These are phyloP conservation scores for Chaetoceros muelleri DNA, from an alignment of 108 stramenopile species.

Conservation along the genomic window DNA sequence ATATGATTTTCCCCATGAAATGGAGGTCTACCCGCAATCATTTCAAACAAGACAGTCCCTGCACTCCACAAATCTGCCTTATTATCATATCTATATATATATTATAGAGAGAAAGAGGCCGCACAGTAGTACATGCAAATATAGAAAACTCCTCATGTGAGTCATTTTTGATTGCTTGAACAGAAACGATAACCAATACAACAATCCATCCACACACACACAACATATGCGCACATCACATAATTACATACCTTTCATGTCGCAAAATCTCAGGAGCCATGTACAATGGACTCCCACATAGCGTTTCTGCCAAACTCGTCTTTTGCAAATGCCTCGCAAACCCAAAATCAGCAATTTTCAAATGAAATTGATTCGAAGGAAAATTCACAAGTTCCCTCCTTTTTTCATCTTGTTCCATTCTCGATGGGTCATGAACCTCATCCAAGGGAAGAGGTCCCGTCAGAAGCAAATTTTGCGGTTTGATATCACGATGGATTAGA, in stretches of 20 bases:
- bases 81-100: constrained; percentile 73
- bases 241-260: constrained; percentile 41
- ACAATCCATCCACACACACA: not conserved
- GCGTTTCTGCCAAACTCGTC: constrained; percentile 91
- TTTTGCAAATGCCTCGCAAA: constrained; percentile 90
- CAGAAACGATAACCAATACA: not conserved
- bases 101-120: not conserved
- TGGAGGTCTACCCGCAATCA: constrained; percentile 83
- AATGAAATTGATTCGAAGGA: constrained; percentile 30
- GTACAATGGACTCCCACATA: constrained; percentile 94
- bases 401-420: constrained; percentile 22
- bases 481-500: constrained; percentile 92
- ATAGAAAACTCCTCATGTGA: not conserved
- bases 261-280: constrained; percentile 96
- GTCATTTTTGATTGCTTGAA: not conserved
- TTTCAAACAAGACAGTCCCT: constrained; percentile 94
- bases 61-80: constrained; percentile 98
- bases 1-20: constrained; percentile 88
- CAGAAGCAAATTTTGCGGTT: constrained; percentile 93
- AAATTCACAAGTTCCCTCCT: constrained; percentile 15
- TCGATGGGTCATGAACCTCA: constrained; percentile 44
- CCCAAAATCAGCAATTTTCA: constrained; percentile 98
- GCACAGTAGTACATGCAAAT: not conserved
- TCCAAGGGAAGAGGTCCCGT: constrained; percentile 65
- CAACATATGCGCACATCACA: not conserved